These are phyloP conservation scores for Metarhizium brunneum DNA, from an alignment of 2,329 filamentous ascomycete genomes.

Conservation along the genomic window DNA sequence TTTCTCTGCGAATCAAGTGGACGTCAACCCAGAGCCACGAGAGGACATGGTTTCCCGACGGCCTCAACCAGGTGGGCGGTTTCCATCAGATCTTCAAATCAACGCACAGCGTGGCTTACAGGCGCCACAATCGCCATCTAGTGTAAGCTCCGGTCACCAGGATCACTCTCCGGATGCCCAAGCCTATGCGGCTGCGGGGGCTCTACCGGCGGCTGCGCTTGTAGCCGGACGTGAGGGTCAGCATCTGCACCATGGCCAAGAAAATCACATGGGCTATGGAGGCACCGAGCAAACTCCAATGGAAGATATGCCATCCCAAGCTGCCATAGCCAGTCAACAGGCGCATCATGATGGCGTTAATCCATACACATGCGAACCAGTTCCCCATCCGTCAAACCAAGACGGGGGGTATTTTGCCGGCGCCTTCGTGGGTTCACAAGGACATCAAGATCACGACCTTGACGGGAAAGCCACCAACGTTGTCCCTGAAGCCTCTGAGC, in stretches of 20 bases:
- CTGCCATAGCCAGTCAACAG: slow-evolving; percentile 38
- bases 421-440: slow-evolving; percentile 8
- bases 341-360: slow-evolving; percentile 47
- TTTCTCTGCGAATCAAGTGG: slow-evolving; percentile 40
- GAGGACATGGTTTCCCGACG: slow-evolving; percentile 50
- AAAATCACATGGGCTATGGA: slow-evolving; percentile 31
- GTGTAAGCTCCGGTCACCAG: slow-evolving; percentile 59
- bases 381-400: slow-evolving; percentile 13
- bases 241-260: neutral
- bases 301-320: slow-evolving; percentile 40
- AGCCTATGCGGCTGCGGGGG: slow-evolving; percentile 48
- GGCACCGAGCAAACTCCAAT: slow-evolving; percentile 35
- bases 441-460: slow-evolving; percentile 9
- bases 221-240: slow-evolving; percentile 20
- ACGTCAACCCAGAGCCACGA: slow-evolving; percentile 36
- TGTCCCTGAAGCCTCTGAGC: neutral
- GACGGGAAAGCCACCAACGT: neutral
- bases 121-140: slow-evolving; percentile 69
- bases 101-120: slow-evolving; percentile 71
- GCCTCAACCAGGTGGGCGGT: slow-evolving; percentile 88
- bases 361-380: slow-evolving; percentile 42
- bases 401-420: slow-evolving; percentile 11
- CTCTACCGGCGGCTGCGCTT: slow-evolving; percentile 29
- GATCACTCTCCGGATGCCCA: slow-evolving; percentile 41
- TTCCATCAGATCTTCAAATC: slow-evolving; percentile 88